Percentiles rank a stretch among this genome's conserved stretches.
Conservation (phyloP, 257 asterid species). For the Ophiorrhiza pumila region DNA sequence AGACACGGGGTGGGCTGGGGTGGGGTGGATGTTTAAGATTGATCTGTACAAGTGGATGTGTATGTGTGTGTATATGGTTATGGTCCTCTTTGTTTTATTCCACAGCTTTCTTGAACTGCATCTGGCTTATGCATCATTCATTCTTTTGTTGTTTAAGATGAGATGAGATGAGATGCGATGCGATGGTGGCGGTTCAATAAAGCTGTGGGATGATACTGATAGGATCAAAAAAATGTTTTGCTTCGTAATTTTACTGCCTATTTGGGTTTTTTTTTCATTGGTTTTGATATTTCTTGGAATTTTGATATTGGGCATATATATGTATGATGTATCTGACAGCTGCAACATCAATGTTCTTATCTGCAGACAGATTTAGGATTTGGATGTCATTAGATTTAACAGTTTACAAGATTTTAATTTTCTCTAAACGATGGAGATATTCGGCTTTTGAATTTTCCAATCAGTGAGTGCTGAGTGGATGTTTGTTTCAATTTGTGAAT, state of each 20-base stretch:
- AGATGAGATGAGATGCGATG: background rate
- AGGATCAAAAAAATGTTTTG: conserved; percentile 21
- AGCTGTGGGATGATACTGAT: conserved; percentile 83
- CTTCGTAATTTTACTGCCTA: too few relatives aligned
- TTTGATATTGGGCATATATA: background rate
- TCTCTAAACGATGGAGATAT: background rate
- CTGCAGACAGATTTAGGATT: background rate
- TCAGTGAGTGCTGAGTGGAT: background rate
- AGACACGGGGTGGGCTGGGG: background rate
- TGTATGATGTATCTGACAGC: background rate
- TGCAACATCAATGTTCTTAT: too few relatives aligned
- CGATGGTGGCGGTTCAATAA: conserved; percentile 66
- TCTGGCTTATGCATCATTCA: background rate
- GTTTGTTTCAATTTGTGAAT: background rate
- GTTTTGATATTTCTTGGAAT: background rate
- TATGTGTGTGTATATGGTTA: conserved; percentile 28
- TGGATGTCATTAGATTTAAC: background rate
- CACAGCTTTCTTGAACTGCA: conserved; percentile 99
- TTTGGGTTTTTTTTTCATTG: background rate
- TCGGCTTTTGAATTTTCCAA: background rate
- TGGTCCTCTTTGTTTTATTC: conserved; percentile 71
- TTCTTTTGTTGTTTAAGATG: background rate
- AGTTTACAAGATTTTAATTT: conserved; percentile 1
- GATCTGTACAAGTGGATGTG: background rate
- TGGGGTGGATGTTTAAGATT: too few relatives aligned